These are phyloP conservation scores for Camelina hispida DNA, from an alignment of 345 rosid genomes.

Conservation along the genomic window DNA sequence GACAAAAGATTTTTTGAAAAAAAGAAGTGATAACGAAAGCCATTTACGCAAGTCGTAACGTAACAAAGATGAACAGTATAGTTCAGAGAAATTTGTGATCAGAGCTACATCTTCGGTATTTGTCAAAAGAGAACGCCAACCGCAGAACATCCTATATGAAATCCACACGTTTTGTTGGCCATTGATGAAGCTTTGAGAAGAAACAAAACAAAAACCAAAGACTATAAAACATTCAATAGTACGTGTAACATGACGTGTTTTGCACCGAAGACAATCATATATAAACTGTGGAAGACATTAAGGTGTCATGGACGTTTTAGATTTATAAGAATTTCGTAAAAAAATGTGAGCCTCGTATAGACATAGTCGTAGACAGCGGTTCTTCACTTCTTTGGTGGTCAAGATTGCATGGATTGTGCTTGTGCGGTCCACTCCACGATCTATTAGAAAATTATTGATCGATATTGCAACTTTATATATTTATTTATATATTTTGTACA, in stretches of 20 bases:
- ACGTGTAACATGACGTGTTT: neutral
- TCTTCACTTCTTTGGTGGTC: conserved; percentile 33
- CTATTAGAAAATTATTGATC: neutral
- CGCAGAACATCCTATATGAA: neutral
- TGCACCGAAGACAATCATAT: neutral
- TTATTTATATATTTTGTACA: neutral
- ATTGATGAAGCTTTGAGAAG: neutral
- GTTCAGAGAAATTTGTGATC: neutral
- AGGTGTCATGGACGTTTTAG: neutral
- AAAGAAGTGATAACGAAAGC: neutral
- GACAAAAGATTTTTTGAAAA: no score
- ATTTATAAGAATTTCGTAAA: neutral
- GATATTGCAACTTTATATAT: neutral
- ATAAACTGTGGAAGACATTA: neutral
- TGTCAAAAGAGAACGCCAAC: neutral
- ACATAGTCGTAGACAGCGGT: conserved; percentile 19
- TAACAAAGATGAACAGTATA: neutral
- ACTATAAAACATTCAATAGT: neutral
- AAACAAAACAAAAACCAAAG: neutral
- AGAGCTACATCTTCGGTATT: neutral
- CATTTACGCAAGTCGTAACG: neutral
- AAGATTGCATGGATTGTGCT: conserved; percentile 34
- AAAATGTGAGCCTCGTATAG: conserved; percentile 28
- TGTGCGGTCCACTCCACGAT: conserved; percentile 40
- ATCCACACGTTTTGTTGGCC: neutral